Base-by-base conservation (phyloP, 805 yeast species). In the Candida fluviatilis region DNA sequence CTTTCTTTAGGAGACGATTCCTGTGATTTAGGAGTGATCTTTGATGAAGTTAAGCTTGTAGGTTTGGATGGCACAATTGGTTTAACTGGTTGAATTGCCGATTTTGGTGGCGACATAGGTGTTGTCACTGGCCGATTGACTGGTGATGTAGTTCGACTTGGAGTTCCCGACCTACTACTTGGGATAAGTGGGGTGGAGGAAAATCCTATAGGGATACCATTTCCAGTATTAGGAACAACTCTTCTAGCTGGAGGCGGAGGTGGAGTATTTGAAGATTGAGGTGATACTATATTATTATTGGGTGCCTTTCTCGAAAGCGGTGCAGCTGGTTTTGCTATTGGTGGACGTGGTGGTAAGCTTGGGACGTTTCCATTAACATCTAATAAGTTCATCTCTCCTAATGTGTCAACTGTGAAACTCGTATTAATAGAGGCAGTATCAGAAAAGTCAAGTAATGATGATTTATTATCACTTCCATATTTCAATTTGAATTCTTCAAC, bases 41-140 rank as follows among this genome's bases (percentile, higher is more conserved):
- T 60, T 14, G 42, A 33, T 5, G 57, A 48, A 10, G 54, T 31
- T 21, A 64, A 52, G 8, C 60, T 30, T 10, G 53, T 25, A 12
- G 72, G 71, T 37, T 66, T 66, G 8, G 52, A 46, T 4, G 72
- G 71, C 10, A 65, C 55, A 44, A 62, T 34, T n/a, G 71, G 71
- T 30, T 55, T 58, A 5, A 47, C 36, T n/a, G 39, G 31, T 13
- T 40, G 41, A 7, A 48, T 42, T 1, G 64, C 58, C 1, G 62
- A 53, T 1, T 16, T 31, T 14, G 50, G 54, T 16, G 49, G 45
- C 1, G 49, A 51, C 27, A 45, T 52, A 17, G 36, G 41, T 10
- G 57, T 49, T 19, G 51, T 25, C 43, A 39, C 17, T 35, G 26
- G 24, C 23, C 18, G 15, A 35, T 32, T 19, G 27, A 31, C 14